Evolutionary conservation across 306 rosid genomes (phyloP), one percentile per base, ranked within the genome.

Genomic region (Inga oerstediana): DNA sequence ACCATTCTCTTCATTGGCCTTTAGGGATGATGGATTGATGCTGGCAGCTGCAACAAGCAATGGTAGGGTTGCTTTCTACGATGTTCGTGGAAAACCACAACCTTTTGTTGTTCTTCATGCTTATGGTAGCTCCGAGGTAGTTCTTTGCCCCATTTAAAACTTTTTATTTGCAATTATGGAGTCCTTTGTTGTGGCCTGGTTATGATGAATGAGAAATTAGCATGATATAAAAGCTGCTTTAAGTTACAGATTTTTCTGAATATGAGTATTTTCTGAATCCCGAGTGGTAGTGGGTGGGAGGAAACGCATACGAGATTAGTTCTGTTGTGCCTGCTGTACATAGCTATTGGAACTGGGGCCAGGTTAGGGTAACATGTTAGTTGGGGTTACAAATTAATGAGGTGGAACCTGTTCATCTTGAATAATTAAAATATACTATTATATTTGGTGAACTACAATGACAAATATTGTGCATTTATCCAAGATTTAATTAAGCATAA

Each of bases 41-140:
- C 93, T 97, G 65, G 97, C 97, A 71, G 98, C 98, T 81, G 99
- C 98, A 89, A 97, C 98, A 69, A 92, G 99, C 89, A 94, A 92
- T 77, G 99, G 99, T 45, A 92, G 93, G 49, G 97, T 97, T 78
- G 98, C 92, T 68, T 92, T 97, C 91, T 94, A 94, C 74, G 98
- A 97, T 83, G 94, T 97, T 71, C 98, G 98, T 80, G 98, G 97
- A 81, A 97, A 97, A 83, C 97, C 97, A 56, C 95, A 94, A 86
- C 99, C 99, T 72, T 86, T 91, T 82, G 94, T 88, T 64, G 95
- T 91, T 87, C 98, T 97, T 79, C 96, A 93, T 41, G 98, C 99
- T 45, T 97, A 89, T 88, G 85, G 88, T 77, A 83, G 87, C 83
- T 88, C 88, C 32, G 91, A 88, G 89, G 91, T 88, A 80, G 77